These are phyloP conservation scores for Paxillus ammoniavirescens DNA, from an alignment of 768 basidiomycete species.

Conservation along the genomic window DNA sequence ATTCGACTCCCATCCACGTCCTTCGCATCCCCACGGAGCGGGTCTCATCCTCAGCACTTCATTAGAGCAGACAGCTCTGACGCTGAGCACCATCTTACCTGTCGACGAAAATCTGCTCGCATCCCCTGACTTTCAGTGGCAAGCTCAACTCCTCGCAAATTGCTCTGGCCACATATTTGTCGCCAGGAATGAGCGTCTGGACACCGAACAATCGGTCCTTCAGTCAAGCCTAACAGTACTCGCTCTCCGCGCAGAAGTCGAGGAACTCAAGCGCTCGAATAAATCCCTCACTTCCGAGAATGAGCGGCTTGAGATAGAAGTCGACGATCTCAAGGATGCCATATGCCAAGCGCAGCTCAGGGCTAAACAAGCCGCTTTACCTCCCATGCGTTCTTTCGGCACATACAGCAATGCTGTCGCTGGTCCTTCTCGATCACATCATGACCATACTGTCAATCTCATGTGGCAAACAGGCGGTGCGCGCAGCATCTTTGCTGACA, in stretches of 20 bases:
- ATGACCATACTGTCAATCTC: not conserved
- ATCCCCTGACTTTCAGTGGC: conserved; percentile 53
- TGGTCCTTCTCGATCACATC: conserved; percentile 19
- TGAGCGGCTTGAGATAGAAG: conserved; percentile 25
- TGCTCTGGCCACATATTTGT: conserved; percentile 59
- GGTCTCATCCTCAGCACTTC: conserved; percentile 55
- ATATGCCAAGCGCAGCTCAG: conserved; percentile 15
- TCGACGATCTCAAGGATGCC: conserved; percentile 10
- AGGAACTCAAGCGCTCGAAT: conserved; percentile 36
- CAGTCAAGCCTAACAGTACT: conserved; percentile 53
- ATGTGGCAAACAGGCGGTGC: not conserved
- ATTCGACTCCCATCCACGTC: conserved; percentile 68
- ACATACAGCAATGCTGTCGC: conserved; percentile 18
- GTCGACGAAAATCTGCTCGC: conserved; percentile 45
- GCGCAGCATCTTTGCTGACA: conserved; percentile 26
- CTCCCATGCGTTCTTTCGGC: conserved; percentile 1
- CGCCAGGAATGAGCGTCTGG: conserved; percentile 25
- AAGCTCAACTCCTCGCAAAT: conserved; percentile 59
- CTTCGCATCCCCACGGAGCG: conserved; percentile 56
- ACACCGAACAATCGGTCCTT: conserved; percentile 36
- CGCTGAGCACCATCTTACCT: conserved; percentile 47
- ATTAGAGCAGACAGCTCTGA: conserved; percentile 39
- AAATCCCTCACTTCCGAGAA: conserved; percentile 23
- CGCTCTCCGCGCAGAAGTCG: conserved; percentile 38
- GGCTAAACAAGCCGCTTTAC: not conserved